A percentile compares a stretch with the other conserved stretches of the same genome.
phyloP scores from a whole-genome alignment of 2,329 filamentous ascomycete genomes.

The Microcyclosporella mali region DNA sequence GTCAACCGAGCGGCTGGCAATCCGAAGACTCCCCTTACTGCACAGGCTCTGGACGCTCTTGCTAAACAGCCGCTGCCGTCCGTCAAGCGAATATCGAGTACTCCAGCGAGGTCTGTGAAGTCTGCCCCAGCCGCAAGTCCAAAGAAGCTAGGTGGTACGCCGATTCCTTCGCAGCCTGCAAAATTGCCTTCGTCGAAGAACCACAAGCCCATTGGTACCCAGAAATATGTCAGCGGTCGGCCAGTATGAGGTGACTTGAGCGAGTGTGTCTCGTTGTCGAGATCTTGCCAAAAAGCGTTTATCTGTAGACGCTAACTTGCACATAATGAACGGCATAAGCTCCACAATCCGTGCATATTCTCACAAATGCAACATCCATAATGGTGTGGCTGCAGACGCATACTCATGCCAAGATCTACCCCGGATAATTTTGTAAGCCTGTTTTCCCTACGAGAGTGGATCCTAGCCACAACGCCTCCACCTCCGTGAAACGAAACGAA shows the following conservation, averaged over 20 bases:
- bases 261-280: background rate
- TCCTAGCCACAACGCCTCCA: background rate
- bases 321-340: too few species aligned
- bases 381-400: background rate
- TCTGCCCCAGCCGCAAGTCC: slow-evolving; percentile 11
- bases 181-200: slow-evolving; percentile 14
- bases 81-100: background rate
- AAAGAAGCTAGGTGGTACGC: slow-evolving; percentile 5
- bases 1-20: background rate
- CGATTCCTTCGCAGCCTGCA: slow-evolving; percentile 8
- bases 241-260: background rate
- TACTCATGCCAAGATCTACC: background rate
- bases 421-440: background rate
- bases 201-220: slow-evolving; percentile 23
- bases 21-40: slow-evolving; percentile 4
- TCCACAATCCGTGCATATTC: too few species aligned
- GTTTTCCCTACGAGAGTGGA: background rate
- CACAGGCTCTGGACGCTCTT: slow-evolving; percentile 1
- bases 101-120: slow-evolving; percentile 4
- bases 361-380: background rate
- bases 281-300: background rate
- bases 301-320: too few species aligned
- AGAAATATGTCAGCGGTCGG: slow-evolving; percentile 19
- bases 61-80: background rate
- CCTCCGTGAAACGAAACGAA: background rate